Percentiles rank a stretch among this genome's conserved stretches.
phyloP scores from a whole-genome alignment of 169 alveolate genomes.

The Plasmodium reichenowi region DNA sequence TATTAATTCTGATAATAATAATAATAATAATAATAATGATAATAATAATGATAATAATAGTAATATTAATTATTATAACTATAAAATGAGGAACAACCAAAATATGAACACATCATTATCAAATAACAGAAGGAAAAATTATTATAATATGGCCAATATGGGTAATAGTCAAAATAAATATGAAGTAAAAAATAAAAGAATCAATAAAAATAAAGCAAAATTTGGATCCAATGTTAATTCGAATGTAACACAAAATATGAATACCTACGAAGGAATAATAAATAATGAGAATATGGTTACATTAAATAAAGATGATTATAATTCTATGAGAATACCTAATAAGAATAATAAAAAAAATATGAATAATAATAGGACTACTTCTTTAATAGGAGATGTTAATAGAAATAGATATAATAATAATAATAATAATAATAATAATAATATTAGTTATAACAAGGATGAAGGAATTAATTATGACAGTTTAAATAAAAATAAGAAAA shows the following conservation, averaged over 20 bases:
- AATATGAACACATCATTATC: background rate
- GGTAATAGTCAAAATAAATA: background rate
- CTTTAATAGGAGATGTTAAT: background rate
- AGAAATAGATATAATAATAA: slow-evolving; percentile 3
- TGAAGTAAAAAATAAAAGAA: slow-evolving; percentile 21
- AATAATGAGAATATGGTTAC: background rate
- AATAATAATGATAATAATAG: no score
- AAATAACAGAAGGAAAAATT: slow-evolving; percentile 4
- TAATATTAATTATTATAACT: background rate
- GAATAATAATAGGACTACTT: background rate
- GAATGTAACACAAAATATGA: background rate
- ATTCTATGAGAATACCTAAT: background rate
- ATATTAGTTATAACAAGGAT: background rate
- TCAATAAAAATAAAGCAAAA: slow-evolving; percentile 10
- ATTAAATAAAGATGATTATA: background rate
- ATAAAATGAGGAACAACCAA: slow-evolving; percentile 7
- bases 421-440: background rate
- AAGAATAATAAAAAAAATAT: background rate
- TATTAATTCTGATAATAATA: no score
- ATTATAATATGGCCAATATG: background rate
- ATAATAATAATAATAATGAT: no score
- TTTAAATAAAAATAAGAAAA: background rate
- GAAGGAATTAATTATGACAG: background rate
- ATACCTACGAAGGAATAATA: background rate
- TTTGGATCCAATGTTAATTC: slow-evolving; percentile 1